Conservation (phyloP, 306 rosid species). For the Oxytropis ochrocephala region DNA sequence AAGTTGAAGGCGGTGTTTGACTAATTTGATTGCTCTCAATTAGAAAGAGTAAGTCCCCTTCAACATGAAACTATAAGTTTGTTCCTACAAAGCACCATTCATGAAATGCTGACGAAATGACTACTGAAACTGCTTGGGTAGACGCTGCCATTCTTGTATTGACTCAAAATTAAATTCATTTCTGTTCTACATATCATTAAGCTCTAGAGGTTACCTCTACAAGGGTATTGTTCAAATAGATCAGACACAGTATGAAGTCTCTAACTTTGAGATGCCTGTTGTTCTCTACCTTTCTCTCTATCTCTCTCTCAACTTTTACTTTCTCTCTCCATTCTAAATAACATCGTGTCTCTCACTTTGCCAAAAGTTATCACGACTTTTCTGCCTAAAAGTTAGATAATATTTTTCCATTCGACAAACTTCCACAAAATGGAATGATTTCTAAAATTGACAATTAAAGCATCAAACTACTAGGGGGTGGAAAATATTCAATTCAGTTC, state of each 20-base stretch:
- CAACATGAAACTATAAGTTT: background rate
- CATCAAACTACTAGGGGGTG: background rate
- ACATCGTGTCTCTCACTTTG: too few relatives aligned
- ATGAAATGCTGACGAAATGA: background rate
- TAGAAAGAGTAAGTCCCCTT: constrained; percentile 22
- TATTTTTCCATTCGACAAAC: background rate
- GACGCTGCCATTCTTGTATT: background rate
- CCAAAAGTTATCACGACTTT: too few relatives aligned
- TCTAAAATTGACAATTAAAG: background rate
- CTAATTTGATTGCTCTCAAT: constrained; percentile 26
- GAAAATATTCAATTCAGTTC: background rate
- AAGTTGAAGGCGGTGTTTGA: constrained; percentile 19
- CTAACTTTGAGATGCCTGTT: too few relatives aligned
- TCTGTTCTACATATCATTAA: background rate
- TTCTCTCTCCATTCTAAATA: too few relatives aligned
- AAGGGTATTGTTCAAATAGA: constrained; percentile 2
- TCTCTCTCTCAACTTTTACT: too few relatives aligned
- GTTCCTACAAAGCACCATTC: background rate
- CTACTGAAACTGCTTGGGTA: background rate
- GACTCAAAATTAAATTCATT: background rate
- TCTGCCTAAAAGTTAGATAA: too few relatives aligned
- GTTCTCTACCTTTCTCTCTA: too few relatives aligned
- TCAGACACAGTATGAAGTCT: too few relatives aligned
- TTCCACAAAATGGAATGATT: background rate
- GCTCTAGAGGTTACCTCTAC: too few relatives aligned